Base-by-base conservation (phyloP, 2,329 filamentous ascomycete species). In the Xylaria multiplex region DNA sequence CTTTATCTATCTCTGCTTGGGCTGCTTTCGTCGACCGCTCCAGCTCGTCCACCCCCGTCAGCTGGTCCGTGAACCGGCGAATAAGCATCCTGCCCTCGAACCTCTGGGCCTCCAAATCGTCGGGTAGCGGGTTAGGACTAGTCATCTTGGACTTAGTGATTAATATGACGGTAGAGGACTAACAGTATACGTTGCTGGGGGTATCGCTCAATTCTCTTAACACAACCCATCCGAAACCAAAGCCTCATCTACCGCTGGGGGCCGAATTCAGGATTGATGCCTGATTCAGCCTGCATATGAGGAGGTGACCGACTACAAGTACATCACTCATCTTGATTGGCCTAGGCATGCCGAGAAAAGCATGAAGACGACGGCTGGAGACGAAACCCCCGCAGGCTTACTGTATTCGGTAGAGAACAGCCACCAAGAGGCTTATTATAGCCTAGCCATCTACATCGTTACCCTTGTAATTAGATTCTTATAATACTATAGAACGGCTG, bases 61-160 rank as follows among this genome's bases (percentile, higher is more conserved):
- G 62, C 24, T 69, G 54, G 43, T 59, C 62, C 19, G 67, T 65
- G 42, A 68, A 65, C 16, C 65, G 59, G 19, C 65, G 67, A 53
- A 67, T 65, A 14, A 67, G 53, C 3, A 40, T 27, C 14, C 53
- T 63, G 3, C 59, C 59, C 50, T 67, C 46, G 6, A 65, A 40
- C 19, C 32, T 56, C 16, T 59, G 53, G 6, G 22, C 43, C 45
- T 54, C 52, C 8, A 52, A 13, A 56, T 40, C 46, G n/a, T 59
- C 58, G 24, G 30, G 11, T 32, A 13, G 6, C n/a, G 27, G 37
- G 35, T 2, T 27, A 5, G 54, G 9, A 37, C 22, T 46, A 6
- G 46, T 13, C 61, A 58, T 63, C 11, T 43, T 40, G 16, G 14
- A 37, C 27, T 53, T 24, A 14, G 19, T 32, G 27, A 16, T 42